phyloP scores from a whole-genome alignment of 495 filamentous ascomycete genomes.

The Stereocaulon alpinum region DNA sequence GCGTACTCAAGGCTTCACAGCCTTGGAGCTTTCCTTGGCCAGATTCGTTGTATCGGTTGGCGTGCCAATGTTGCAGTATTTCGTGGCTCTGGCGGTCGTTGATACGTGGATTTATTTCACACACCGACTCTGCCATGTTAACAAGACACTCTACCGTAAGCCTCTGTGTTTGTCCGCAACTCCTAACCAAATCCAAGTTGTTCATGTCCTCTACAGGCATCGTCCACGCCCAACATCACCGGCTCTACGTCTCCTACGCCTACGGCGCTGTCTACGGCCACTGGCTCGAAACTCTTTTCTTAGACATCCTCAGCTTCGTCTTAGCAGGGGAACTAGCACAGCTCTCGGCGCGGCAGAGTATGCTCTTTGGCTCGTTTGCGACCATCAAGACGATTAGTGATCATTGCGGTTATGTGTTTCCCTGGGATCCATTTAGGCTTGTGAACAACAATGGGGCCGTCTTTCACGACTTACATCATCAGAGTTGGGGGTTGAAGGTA shows the following conservation, averaged over 20 bases:
- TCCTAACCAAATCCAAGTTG: not conserved
- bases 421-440: conserved; percentile 87
- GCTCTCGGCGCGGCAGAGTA: conserved; percentile 68
- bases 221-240: conserved; percentile 91
- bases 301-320: conserved; percentile 82
- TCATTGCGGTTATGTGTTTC: conserved; percentile 91
- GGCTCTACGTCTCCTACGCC: conserved; percentile 97
- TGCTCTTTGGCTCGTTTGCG: conserved; percentile 74
- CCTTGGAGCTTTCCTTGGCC: conserved; percentile 22
- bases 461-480: conserved; percentile 97
- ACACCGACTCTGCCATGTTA: conserved; percentile 70
- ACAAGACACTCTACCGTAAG: conserved; percentile 73
- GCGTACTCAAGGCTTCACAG: not conserved
- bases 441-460: conserved; percentile 86
- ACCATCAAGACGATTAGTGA: conserved; percentile 96
- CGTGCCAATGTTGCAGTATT: conserved; percentile 52
- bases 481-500: conserved; percentile 95
- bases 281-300: conserved; percentile 75
- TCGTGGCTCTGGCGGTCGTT: conserved; percentile 48
- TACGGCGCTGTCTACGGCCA: conserved; percentile 97
- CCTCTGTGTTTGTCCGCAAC: conserved; percentile 6
- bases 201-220: not conserved
- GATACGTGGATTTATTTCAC: conserved; percentile 81
- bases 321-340: conserved; percentile 69
- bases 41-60: conserved; percentile 3